Percentiles rank a stretch among this genome's conserved stretches.
These are phyloP conservation scores for Talaromyces islandicus DNA, from an alignment of 2,329 filamentous ascomycete species.

Conservation along the genomic window DNA sequence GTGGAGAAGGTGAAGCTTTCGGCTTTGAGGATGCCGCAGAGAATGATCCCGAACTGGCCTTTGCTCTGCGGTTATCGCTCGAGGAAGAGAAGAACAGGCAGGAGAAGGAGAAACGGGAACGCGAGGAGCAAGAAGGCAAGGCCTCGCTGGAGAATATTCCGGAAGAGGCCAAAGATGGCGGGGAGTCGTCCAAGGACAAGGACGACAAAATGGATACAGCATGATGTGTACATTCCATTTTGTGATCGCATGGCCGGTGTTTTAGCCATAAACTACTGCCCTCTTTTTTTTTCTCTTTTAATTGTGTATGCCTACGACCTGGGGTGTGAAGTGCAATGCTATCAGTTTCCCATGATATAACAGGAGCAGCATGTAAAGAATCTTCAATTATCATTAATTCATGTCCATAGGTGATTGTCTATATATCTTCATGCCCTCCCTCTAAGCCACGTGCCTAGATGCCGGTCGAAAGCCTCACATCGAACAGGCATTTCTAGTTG, in stretches of 20 bases:
- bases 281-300: not conserved
- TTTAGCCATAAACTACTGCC: not conserved
- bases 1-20: conserved; percentile 49
- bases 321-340: not conserved
- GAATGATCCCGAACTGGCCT: conserved; percentile 80
- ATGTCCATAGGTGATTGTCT: conserved; percentile 4
- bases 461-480: conserved; percentile 91
- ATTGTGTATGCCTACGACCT: not conserved
- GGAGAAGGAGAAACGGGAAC: conserved; percentile 74
- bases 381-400: not conserved
- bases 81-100: conserved; percentile 95
- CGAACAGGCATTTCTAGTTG: conserved; percentile 95
- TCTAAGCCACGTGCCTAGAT: conserved; percentile 73
- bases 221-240: conserved; percentile 34
- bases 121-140: conserved; percentile 67
- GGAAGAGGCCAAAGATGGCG: conserved; percentile 57
- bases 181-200: conserved; percentile 41
- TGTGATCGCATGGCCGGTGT: not conserved
- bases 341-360: not conserved
- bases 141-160: conserved; percentile 74
- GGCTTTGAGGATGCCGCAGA: conserved; percentile 82
- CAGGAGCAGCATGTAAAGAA: conserved; percentile 1
- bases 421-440: conserved; percentile 39
- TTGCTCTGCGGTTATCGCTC: conserved; percentile 94
- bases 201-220: conserved; percentile 89